These are phyloP conservation scores for Orobanche coerulescens DNA, from an alignment of 257 asterid genomes.

Conservation along the genomic window DNA sequence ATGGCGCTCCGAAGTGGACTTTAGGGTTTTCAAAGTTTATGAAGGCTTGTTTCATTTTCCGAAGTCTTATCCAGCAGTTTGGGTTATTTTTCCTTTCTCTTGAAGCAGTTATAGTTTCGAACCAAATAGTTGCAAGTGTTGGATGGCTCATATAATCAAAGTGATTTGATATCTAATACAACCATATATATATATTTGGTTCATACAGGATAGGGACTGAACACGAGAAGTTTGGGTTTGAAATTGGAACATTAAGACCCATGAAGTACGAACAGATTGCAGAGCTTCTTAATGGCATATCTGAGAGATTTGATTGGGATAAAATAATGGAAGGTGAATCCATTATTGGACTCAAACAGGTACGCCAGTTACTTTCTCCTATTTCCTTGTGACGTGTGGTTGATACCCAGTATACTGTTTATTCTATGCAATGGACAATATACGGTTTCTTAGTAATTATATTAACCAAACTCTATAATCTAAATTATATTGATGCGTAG, in stretches of 20 bases:
- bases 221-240: slow-evolving; percentile 96
- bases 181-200: slow-evolving; percentile 9
- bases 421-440: neutral
- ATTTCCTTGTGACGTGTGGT: neutral
- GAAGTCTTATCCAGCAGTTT: slow-evolving; percentile 8
- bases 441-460: neutral
- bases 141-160: slow-evolving; percentile 6
- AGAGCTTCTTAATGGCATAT: slow-evolving; percentile 70
- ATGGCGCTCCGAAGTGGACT: neutral
- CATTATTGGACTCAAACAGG: slow-evolving; percentile 95
- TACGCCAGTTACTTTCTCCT: slow-evolving; percentile 11
- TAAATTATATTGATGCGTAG: no score
- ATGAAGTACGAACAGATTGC: slow-evolving; percentile 88
- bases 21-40: neutral
- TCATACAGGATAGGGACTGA: slow-evolving; percentile 91
- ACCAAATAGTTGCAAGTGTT: neutral
- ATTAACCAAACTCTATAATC: neutral
- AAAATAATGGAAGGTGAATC: slow-evolving; percentile 86
- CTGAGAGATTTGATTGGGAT: slow-evolving; percentile 99
- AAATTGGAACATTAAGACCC: slow-evolving; percentile 61
- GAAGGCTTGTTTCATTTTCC: slow-evolving; percentile 12
- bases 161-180: neutral
- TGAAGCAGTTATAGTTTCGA: slow-evolving; percentile 1
- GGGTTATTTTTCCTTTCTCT: neutral
- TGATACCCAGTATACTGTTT: neutral